Evolutionary conservation across 257 asterid species (phyloP), one percentile per base, ranked within the genome.

Genomic region (Leptodermis oblonga): DNA sequence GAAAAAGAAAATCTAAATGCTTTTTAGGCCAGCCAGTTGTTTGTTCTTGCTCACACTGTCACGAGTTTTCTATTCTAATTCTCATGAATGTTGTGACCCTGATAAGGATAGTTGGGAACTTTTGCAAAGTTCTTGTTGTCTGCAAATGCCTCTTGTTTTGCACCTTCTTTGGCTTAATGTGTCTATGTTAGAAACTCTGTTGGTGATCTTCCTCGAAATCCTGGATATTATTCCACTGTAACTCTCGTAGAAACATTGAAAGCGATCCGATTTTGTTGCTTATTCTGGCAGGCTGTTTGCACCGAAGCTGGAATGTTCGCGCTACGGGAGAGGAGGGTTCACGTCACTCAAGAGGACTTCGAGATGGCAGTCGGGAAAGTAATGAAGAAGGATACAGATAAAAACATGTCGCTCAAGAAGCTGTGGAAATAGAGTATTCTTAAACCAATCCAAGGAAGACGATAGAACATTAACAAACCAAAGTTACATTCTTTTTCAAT

Each of bases 221-320:
- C n/a, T n/a, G n/a, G n/a, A n/a, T n/a, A n/a, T n/a, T n/a, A n/a
- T n/a, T n/a, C n/a, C 43, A 39, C 43, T 10, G 43, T 10, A 39
- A 39, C 43, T 39, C 7, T 39, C n/a, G n/a, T n/a, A n/a, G 5
- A 4, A 42, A 2, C 48, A 42, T 12, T 65, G 4, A 33, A 23
- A 33, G 18, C 26, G 28, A 45, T 26, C 17, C 8, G 6, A 39
- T 13, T 33, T 18, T 43, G 48, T 34, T 56, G 28, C 58, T 13
- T 54, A n/a, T 20, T 65, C 12, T 63, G 73, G 80, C 87, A 93
- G 97, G 96, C 97, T 9, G 97, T 90, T 56, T 93, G 97, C 73
- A 93, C 97, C 0, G 96, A 93, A 80, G 99, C 96, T 0, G 99
- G 99, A 34, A 93, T 90, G 97, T 93, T 90, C 81, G 97, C 99